These are phyloP conservation scores for Lecanicillium sp. DNA, from an alignment of 2,329 filamentous ascomycete genomes.

Conservation along the genomic window DNA sequence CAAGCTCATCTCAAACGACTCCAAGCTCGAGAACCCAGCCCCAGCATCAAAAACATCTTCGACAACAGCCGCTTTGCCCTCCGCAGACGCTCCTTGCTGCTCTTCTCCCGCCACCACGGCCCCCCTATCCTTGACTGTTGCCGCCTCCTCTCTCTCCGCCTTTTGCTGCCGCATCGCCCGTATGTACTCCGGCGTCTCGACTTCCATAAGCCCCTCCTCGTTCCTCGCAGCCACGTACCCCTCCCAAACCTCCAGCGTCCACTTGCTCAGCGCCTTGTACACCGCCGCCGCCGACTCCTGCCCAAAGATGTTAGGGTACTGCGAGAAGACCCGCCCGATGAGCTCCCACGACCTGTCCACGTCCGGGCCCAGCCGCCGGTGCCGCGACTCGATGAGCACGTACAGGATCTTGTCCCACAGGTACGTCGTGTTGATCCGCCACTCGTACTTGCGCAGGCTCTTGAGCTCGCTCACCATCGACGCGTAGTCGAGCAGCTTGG, in stretches of 20 bases:
- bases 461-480: constrained; percentile 17
- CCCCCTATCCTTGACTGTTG: background rate
- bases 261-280: constrained; percentile 15
- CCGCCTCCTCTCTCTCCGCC: background rate
- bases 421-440: constrained; percentile 23
- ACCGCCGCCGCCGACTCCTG: constrained; percentile 19
- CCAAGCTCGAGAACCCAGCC: constrained; percentile 3
- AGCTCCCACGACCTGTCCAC: constrained; percentile 23
- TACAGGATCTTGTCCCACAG: constrained; percentile 27
- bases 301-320: constrained; percentile 19
- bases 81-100: background rate
- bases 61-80: background rate
- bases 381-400: constrained; percentile 25
- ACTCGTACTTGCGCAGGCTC: constrained; percentile 22
- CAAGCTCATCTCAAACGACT: constrained; percentile 12
- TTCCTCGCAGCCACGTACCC: constrained; percentile 1
- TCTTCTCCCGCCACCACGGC: background rate
- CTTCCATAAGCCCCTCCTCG: constrained; percentile 1
- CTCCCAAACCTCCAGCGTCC: constrained; percentile 15
- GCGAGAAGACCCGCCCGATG: constrained; percentile 20
- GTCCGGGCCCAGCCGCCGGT: constrained; percentile 22
- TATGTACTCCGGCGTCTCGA: constrained; percentile 11
- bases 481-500: constrained; percentile 19
- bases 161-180: background rate
- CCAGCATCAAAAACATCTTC: background rate